Evolutionary conservation across 2,329 filamentous ascomycete genomes (phyloP).

Genomic region (Diplodia seriata): DNA sequence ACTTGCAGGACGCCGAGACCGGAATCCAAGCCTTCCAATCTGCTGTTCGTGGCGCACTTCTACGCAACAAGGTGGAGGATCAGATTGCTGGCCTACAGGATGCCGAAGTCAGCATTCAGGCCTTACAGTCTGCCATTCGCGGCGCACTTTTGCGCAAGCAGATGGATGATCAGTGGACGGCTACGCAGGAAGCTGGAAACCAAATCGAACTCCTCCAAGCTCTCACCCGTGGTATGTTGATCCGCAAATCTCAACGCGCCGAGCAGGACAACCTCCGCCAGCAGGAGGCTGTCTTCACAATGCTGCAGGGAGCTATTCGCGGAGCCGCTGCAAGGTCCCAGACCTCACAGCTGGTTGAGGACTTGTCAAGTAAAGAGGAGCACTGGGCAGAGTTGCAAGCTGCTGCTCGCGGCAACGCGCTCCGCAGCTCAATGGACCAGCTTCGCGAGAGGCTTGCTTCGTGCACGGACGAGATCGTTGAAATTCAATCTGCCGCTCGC

Average conservation of each 20-base stretch:
- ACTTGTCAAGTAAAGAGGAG: slow-evolving; percentile 50
- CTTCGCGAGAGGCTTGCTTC: slow-evolving; percentile 16
- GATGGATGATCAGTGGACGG: slow-evolving; percentile 40
- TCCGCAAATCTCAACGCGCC: slow-evolving; percentile 47
- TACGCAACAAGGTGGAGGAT: slow-evolving; percentile 62
- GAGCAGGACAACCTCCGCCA: slow-evolving; percentile 47
- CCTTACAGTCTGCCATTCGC: slow-evolving; percentile 64
- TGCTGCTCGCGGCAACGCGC: slow-evolving; percentile 24
- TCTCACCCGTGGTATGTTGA: slow-evolving; percentile 50
- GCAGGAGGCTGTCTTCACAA: slow-evolving; percentile 52
- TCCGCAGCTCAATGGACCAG: slow-evolving; percentile 6
- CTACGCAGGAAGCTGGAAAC: slow-evolving; percentile 35
- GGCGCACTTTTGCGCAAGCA: slow-evolving; percentile 68
- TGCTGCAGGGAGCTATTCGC: slow-evolving; percentile 71
- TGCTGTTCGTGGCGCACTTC: slow-evolving; percentile 69
- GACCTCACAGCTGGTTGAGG: slow-evolving; percentile 49
- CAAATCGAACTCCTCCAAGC: slow-evolving; percentile 48
- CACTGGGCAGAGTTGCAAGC: slow-evolving; percentile 52
- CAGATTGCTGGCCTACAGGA: slow-evolving; percentile 60
- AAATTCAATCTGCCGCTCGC: slow-evolving; percentile 33
- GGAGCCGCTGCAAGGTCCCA: slow-evolving; percentile 53
- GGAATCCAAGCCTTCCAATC: slow-evolving; percentile 61
- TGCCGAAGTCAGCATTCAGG: slow-evolving; percentile 65
- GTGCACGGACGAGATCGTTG: slow-evolving; percentile 9
- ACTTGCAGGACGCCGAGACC: slow-evolving; percentile 68